Conservation (phyloP, 495 filamentous ascomycete species). For the Cudoniella acicularis region DNA sequence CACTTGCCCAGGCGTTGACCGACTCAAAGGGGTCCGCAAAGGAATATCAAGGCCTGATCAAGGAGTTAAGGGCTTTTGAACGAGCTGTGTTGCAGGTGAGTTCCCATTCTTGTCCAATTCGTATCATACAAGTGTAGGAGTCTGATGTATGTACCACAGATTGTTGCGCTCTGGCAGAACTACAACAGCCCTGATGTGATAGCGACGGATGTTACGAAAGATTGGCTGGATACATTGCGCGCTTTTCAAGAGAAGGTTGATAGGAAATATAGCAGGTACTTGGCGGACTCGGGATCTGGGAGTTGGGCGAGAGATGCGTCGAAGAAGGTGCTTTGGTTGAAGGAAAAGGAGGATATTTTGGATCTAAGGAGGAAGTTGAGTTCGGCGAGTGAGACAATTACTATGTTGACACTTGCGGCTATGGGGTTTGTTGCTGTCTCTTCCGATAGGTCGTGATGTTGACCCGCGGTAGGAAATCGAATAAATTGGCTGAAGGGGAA, state of each 20-base stretch:
- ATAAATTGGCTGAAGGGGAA: background rate
- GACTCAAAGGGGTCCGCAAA: too few relatives aligned
- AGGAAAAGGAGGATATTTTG: conserved; percentile 9
- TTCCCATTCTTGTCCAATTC: background rate
- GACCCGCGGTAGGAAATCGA: conserved; percentile 2
- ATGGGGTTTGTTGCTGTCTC: background rate
- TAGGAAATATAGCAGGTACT: conserved; percentile 5
- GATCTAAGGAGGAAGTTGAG: conserved; percentile 11
- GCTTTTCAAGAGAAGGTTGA: conserved; percentile 8
- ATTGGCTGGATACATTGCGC: background rate
- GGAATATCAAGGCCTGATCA: too few relatives aligned
- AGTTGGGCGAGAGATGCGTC: conserved; percentile 3
- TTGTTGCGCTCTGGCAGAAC: conserved; percentile 11
- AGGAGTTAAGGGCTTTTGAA: conserved; percentile 1
- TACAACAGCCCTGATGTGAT: background rate
- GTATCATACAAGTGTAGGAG: background rate
- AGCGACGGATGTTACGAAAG: background rate
- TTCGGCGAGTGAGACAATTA: background rate
- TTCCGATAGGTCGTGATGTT: background rate
- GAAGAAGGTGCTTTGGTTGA: conserved; percentile 7
- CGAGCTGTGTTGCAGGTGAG: conserved; percentile 1
- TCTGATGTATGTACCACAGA: too few relatives aligned
- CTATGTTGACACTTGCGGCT: background rate
- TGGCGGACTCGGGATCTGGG: background rate
- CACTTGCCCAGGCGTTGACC: too few relatives aligned